Conservation (phyloP, 2,329 filamentous ascomycete genomes). For the Boeremia exigua region DNA sequence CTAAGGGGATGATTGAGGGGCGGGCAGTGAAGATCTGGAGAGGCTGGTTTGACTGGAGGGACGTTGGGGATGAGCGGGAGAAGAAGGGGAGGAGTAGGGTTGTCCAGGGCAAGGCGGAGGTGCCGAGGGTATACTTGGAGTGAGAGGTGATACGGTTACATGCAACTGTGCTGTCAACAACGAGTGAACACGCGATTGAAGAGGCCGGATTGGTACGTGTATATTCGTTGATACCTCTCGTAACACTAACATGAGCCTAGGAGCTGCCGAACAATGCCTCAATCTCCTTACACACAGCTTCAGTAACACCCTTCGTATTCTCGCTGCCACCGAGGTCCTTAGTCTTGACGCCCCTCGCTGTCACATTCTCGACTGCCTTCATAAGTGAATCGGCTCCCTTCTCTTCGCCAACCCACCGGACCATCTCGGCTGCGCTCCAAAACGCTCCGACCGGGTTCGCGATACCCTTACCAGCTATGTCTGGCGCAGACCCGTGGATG, state of each 20-base stretch:
- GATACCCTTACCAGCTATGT: slow-evolving; percentile 68
- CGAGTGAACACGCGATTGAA: not conserved
- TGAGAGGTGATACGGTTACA: slow-evolving; percentile 8
- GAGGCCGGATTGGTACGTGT: slow-evolving; percentile 14
- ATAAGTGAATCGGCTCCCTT: slow-evolving; percentile 64
- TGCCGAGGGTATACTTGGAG: slow-evolving; percentile 33
- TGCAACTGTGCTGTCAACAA: not conserved
- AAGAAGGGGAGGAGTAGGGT: slow-evolving; percentile 51
- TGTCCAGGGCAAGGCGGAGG: slow-evolving; percentile 38
- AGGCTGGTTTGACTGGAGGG: slow-evolving; percentile 57
- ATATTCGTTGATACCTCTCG: not conserved
- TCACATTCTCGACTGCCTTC: slow-evolving; percentile 66
- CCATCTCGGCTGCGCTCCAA: slow-evolving; percentile 74
- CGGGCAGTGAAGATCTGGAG: slow-evolving; percentile 75
- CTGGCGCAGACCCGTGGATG: slow-evolving; percentile 68
- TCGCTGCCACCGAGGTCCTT: slow-evolving; percentile 65
- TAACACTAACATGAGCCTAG: slow-evolving; percentile 7
- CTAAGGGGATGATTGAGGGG: slow-evolving; percentile 75
- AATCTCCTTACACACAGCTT: slow-evolving; percentile 62
- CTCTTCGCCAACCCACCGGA: slow-evolving; percentile 67
- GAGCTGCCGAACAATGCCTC: slow-evolving; percentile 48
- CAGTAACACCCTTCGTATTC: slow-evolving; percentile 64
- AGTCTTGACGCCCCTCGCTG: slow-evolving; percentile 61
- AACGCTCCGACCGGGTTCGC: slow-evolving; percentile 71
- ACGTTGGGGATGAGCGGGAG: slow-evolving; percentile 53